These are phyloP conservation scores for Leccinum subrobustum DNA, from an alignment of 1,284 basidiomycete genomes.

Conservation along the genomic window DNA sequence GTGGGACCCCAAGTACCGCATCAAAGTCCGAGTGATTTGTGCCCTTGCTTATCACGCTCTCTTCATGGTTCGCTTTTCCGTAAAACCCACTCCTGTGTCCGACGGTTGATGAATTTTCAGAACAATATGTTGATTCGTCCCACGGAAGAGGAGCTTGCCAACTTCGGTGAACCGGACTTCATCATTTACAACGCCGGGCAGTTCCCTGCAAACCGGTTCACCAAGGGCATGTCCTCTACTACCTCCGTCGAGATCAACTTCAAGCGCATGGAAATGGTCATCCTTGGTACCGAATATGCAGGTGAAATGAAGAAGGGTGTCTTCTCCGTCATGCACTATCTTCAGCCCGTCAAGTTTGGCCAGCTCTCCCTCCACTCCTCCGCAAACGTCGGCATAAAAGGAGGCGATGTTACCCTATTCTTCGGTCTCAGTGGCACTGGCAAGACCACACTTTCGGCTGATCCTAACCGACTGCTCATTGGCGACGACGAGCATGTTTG, in stretches of 20 bases:
- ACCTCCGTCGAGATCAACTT: constrained; percentile 99
- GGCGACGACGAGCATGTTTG: constrained; percentile 99
- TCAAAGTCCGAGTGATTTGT: constrained; percentile 99
- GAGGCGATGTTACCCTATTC: constrained; percentile 96
- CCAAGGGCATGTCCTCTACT: constrained; percentile 98
- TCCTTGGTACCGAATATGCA: constrained; percentile 98
- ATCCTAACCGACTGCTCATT: constrained; percentile 88
- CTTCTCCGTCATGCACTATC: constrained; percentile 99
- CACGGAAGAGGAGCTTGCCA: constrained; percentile 89
- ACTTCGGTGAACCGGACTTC: constrained; percentile 99
- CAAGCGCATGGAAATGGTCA: constrained; percentile 99
- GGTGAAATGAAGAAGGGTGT: constrained; percentile 99
- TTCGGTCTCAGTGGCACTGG: constrained; percentile 99
- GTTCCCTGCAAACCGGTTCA: constrained; percentile 99
- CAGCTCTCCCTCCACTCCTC: constrained; percentile 99
- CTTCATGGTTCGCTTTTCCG: constrained; percentile 82
- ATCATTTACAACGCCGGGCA: constrained; percentile 99
- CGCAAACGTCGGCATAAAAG: constrained; percentile 90
- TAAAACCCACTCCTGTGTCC: constrained; percentile 2
- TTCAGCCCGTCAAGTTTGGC: constrained; percentile 98
- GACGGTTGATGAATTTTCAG: constrained; percentile 40
- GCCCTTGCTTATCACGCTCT: constrained; percentile 98
- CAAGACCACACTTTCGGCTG: constrained; percentile 96
- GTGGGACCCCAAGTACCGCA: constrained; percentile 99
- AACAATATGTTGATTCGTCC: constrained; percentile 99